Evolutionary conservation across 371 early-diverging fungal genomes (phyloP).

Genomic region (Actinomortierella wolfii): DNA sequence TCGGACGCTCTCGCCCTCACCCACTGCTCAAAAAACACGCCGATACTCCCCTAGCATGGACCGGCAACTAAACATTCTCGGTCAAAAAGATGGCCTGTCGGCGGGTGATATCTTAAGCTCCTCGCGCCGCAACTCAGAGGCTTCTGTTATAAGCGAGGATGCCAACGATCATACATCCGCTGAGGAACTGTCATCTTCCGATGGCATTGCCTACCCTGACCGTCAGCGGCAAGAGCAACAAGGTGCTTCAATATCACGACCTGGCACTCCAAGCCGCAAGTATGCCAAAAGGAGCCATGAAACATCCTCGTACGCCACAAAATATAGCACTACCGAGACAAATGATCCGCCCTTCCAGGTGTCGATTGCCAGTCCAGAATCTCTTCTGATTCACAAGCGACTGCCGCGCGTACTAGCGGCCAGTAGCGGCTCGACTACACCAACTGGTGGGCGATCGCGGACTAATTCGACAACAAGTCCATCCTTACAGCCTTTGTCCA

Average conservation of each 20-base stretch:
- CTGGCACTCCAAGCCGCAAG: constrained; percentile 17
- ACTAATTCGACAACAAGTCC: no score
- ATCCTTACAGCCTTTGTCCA: no score
- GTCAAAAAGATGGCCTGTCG: constrained; percentile 4
- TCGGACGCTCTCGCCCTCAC: no score
- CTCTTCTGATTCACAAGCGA: no score
- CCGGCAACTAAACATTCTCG: neutral
- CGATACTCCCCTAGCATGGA: no score
- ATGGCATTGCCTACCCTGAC: constrained; percentile 2
- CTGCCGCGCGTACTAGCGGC: no score
- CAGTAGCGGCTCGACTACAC: no score
- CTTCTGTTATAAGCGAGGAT: constrained; percentile 34
- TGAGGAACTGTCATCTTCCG: constrained; percentile 7
- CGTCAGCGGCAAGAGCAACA: neutral
- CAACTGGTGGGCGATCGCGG: no score
- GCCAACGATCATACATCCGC: constrained; percentile 7
- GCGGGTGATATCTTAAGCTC: constrained; percentile 11
- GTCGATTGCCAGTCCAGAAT: no score
- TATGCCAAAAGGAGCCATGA: neutral
- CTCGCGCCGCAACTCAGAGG: constrained; percentile 28
- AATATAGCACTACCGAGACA: no score
- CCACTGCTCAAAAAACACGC: no score
- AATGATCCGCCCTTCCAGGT: no score
- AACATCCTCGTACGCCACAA: neutral
- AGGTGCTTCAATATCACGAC: constrained; percentile 7